phyloP scores from a whole-genome alignment of 257 asterid species.

The Avicennia marina region DNA sequence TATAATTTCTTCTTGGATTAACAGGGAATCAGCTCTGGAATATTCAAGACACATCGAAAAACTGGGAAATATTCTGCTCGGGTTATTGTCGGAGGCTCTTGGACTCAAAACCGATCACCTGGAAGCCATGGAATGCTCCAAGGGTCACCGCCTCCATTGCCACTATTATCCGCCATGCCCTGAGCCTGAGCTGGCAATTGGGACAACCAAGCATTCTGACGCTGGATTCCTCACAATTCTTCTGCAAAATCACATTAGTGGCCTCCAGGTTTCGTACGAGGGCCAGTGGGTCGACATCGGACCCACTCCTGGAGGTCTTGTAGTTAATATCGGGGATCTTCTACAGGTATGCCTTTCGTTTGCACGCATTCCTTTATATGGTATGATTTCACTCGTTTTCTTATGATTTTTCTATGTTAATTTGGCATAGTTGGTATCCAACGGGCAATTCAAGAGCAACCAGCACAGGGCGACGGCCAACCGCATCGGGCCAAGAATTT shows the following conservation, averaged over 20 bases:
- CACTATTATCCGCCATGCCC: conserved; percentile 49
- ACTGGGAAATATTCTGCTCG: conserved; percentile 25
- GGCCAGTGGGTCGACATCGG: conserved; percentile 32
- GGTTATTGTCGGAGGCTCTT: conserved; percentile 32
- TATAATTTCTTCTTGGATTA: neutral
- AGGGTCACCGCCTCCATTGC: conserved; percentile 15
- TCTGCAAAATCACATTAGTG: conserved; percentile 24
- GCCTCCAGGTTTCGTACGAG: conserved; percentile 27
- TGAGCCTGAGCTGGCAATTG: conserved; percentile 36
- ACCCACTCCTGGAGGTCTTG: conserved; percentile 27
- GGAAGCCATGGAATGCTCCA: conserved; percentile 23
- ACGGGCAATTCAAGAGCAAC: conserved; percentile 36
- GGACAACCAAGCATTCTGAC: conserved; percentile 31
- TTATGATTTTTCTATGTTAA: neutral
- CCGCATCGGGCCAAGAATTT: conserved; percentile 38
- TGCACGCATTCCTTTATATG: neutral
- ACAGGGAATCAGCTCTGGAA: conserved; percentile 18
- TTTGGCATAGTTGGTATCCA: conserved; percentile 34
- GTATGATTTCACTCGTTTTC: neutral
- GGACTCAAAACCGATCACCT: conserved; percentile 28
- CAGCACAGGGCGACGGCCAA: conserved; percentile 38
- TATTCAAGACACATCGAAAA: conserved; percentile 19
- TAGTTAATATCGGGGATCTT: conserved; percentile 35
- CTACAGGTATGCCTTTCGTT: conserved; percentile 31
- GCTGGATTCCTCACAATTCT: conserved; percentile 42